Percentiles rank a stretch among this genome's conserved stretches.
These are phyloP conservation scores for Melampsora abietis-canadensis DNA, from an alignment of 1,284 basidiomycete genomes.

Conservation along the genomic window DNA sequence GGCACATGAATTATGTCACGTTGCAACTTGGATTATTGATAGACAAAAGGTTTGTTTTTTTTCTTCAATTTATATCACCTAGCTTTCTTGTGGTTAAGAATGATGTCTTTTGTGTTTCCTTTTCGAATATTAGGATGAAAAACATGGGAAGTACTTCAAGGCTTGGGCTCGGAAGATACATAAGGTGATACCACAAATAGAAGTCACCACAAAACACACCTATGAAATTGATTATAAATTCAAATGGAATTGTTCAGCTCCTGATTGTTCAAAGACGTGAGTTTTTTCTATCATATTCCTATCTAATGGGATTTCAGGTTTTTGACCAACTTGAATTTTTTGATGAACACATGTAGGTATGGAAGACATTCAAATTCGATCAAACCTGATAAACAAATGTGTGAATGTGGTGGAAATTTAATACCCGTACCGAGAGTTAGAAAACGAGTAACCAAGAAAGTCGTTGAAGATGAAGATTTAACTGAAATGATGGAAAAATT, in stretches of 20 bases:
- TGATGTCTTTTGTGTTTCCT: background rate
- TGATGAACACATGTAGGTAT: constrained; percentile 58
- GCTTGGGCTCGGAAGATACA: constrained; percentile 58
- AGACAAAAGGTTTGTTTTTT: constrained; percentile 63
- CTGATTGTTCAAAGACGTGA: constrained; percentile 64
- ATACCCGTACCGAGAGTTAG: constrained; percentile 13
- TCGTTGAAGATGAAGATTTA: background rate
- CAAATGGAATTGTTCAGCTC: constrained; percentile 66
- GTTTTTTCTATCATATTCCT: background rate
- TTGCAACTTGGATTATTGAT: constrained; percentile 76
- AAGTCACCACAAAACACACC: constrained; percentile 68
- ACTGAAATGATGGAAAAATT: background rate
- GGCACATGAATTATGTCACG: constrained; percentile 81
- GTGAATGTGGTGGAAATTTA: constrained; percentile 52
- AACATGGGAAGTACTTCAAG: constrained; percentile 58
- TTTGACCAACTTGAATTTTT: constrained; percentile 2
- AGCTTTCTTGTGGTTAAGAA: background rate
- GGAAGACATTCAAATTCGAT: constrained; percentile 75
- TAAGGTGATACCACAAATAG: constrained; percentile 63
- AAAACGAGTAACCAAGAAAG: background rate
- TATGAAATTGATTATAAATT: constrained; percentile 75
- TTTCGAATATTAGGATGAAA: constrained; percentile 9
- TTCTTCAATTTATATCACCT: background rate
- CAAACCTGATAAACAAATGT: constrained; percentile 64
- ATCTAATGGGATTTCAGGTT: constrained; percentile 45